A percentile compares a stretch with the other conserved stretches of the same genome.
Evolutionary conservation across 78 protist species (phyloP).

Genomic region (Dictyostelium purpureum): DNA sequence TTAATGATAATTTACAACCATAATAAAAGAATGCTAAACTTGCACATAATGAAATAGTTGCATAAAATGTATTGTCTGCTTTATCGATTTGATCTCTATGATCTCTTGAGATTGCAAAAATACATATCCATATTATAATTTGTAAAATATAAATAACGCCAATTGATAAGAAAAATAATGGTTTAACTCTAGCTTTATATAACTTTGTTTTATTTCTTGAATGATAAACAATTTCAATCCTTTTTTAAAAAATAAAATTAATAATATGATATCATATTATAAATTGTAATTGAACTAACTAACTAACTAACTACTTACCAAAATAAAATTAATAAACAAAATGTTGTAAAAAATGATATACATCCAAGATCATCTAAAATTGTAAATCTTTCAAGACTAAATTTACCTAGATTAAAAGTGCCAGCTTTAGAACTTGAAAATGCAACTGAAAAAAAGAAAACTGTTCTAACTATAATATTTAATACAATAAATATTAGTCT

Average conservation of each 20-base stretch:
- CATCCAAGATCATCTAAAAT: conserved; percentile 59
- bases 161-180: conserved; percentile 23
- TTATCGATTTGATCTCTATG: conserved; percentile 23
- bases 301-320: conserved; percentile 1
- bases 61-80: conserved; percentile 50
- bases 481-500: neutral
- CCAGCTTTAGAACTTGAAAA: neutral
- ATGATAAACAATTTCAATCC: conserved; percentile 75
- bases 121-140: conserved; percentile 52
- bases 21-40: conserved; percentile 50
- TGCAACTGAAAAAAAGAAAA: conserved; percentile 43
- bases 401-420: conserved; percentile 58
- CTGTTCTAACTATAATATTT: conserved; percentile 13
- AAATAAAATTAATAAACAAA: conserved; percentile 59
- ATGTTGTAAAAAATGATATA: conserved; percentile 55
- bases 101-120: neutral
- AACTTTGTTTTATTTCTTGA: conserved; percentile 42
- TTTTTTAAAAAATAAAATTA: neutral
- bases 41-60: conserved; percentile 24
- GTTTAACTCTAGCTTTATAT: conserved; percentile 34
- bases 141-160: conserved; percentile 36
- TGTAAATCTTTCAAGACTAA: conserved; percentile 46
- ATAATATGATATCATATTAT: neutral
- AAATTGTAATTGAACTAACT: neutral
- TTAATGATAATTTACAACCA: conserved; percentile 37